Percentiles rank a stretch among this genome's conserved stretches.
phyloP scores from a whole-genome alignment of 148 eudicot genomes.

The Polygonum maritimum region DNA sequence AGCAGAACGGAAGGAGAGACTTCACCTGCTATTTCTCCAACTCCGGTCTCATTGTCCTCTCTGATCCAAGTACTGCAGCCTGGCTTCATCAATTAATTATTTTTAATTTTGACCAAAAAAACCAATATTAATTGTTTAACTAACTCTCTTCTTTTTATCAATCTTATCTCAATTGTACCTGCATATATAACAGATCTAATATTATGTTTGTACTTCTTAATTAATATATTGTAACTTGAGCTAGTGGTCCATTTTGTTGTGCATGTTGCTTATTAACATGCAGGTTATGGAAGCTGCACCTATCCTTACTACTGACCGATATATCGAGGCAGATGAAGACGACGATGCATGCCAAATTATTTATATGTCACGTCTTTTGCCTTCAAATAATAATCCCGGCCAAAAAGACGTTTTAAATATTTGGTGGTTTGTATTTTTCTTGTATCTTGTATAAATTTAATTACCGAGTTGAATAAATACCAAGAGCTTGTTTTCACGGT shows the following conservation, averaged over 20 bases:
- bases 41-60: slow-evolving; percentile 23
- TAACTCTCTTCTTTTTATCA: background rate
- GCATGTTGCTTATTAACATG: background rate
- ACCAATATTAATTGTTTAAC: too few species aligned
- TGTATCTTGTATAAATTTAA: too few species aligned
- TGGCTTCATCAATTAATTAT: too few species aligned
- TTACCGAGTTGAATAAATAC: too few species aligned
- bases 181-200: background rate
- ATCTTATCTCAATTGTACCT: background rate
- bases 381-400: too few species aligned
- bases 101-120: too few species aligned
- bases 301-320: background rate
- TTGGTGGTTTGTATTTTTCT: too few species aligned
- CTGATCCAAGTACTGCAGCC: slow-evolving; percentile 33
- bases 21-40: slow-evolving; percentile 29
- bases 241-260: background rate
- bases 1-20: slow-evolving; percentile 14
- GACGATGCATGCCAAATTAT: too few species aligned
- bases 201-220: background rate
- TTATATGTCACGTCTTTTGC: too few species aligned
- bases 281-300: background rate
- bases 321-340: background rate
- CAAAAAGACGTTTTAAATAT: too few species aligned
- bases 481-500: too few species aligned
- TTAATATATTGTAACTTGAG: too few species aligned